These are phyloP conservation scores for Solanum corneliomulleri DNA, from an alignment of 257 asterid species.

Conservation along the genomic window DNA sequence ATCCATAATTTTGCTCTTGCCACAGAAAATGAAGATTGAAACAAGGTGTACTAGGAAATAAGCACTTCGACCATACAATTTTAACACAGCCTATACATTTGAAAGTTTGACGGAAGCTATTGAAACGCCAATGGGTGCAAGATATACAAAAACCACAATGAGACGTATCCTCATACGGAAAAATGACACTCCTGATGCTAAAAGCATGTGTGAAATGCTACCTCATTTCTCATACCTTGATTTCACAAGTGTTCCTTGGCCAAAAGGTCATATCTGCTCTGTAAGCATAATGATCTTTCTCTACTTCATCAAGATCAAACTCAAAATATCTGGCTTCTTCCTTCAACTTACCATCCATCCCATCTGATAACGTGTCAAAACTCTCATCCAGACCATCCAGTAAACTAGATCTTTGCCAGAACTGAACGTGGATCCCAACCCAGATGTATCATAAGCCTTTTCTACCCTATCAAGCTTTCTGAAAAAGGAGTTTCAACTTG, in stretches of 20 bases:
- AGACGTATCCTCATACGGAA: neutral
- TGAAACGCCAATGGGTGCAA: neutral
- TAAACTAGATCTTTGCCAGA: conserved; percentile 9
- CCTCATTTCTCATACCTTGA: conserved; percentile 33
- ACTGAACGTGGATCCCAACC: conserved; percentile 14
- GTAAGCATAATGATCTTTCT: conserved; percentile 43
- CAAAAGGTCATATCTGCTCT: conserved; percentile 58
- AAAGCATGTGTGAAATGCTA: neutral
- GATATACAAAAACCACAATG: neutral
- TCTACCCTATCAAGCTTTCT: conserved; percentile 36
- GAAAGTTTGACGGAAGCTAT: neutral
- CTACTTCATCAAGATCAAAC: conserved; percentile 46
- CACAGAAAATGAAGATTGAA: neutral
- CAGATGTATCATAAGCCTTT: conserved; percentile 27
- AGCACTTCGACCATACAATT: neutral
- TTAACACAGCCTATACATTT: neutral
- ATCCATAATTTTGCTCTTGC: neutral
- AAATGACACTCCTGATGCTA: neutral
- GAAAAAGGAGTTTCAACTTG: conserved; percentile 23
- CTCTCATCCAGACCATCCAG: conserved; percentile 29
- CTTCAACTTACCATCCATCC: conserved; percentile 43
- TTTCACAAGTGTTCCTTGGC: conserved; percentile 40
- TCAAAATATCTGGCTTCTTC: conserved; percentile 64
- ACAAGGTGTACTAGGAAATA: neutral
- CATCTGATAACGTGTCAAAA: conserved; percentile 37